Evolutionary conservation across 2,329 filamentous ascomycete genomes (phyloP).

Genomic region (Fusarium liriodendri): DNA sequence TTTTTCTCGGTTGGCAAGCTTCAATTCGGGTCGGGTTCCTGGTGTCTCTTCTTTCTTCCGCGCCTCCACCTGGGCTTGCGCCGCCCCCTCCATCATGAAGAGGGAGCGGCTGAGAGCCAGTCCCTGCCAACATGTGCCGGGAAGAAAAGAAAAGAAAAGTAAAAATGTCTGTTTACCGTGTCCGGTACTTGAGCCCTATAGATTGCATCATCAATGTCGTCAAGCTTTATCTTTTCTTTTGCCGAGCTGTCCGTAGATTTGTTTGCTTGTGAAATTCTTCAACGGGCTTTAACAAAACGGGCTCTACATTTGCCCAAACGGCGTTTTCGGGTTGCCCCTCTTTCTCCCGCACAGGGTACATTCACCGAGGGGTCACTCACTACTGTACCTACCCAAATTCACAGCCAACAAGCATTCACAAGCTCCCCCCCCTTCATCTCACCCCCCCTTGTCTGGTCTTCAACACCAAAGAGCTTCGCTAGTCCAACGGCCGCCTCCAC

Average conservation of each 20-base stretch:
- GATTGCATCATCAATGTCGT: neutral
- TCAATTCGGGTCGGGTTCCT: neutral
- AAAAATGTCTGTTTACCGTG: neutral
- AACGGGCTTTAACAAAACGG: neutral
- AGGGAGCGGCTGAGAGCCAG: neutral
- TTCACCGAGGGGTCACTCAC: neutral
- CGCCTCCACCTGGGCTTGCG: neutral
- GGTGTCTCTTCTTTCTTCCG: neutral
- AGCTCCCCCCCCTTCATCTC: neutral
- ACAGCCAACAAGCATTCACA: neutral
- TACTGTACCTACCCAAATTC: neutral
- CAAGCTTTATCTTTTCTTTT: neutral
- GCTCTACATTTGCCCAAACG: neutral
- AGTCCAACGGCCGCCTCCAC: constrained; percentile 13
- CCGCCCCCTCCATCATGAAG: neutral
- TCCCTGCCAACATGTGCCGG: neutral
- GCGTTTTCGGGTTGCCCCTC: neutral
- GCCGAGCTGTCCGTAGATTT: neutral
- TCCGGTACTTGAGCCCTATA: neutral
- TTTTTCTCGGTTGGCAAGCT: neutral
- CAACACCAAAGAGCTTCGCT: constrained; percentile 1
- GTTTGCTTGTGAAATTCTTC: constrained; percentile 1
- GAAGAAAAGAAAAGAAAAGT: neutral
- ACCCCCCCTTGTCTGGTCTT: neutral
- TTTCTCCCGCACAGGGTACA: constrained; percentile 17